Conservation (phyloP, 257 asterid genomes). For the Thymus quinquecostatus region DNA sequence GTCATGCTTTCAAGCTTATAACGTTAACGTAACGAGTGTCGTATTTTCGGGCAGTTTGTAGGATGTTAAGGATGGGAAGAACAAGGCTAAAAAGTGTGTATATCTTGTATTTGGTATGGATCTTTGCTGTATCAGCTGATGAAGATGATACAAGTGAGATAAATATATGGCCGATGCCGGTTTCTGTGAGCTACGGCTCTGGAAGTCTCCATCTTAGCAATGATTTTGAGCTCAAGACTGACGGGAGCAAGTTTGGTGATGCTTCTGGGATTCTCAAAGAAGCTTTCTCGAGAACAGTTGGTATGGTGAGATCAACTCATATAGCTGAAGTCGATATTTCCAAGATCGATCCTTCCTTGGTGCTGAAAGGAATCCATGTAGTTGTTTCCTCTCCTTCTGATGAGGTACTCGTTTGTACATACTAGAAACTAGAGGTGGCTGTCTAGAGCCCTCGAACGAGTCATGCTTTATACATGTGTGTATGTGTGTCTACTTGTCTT, state of each 20-base stretch:
- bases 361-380: conserved; percentile 67
- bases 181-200: conserved; percentile 59
- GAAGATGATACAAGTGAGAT: conserved; percentile 40
- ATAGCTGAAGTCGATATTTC: conserved; percentile 50
- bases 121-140: conserved; percentile 40
- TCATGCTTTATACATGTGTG: not conserved
- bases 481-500: not conserved
- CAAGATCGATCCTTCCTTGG: conserved; percentile 39
- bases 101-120: conserved; percentile 36
- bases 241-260: conserved; percentile 69
- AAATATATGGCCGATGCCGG: conserved; percentile 94
- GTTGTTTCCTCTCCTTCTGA: conserved; percentile 61
- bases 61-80: conserved; percentile 46
- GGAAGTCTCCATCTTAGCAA: conserved; percentile 52
- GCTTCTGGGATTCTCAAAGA: conserved; percentile 68
- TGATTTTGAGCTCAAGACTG: conserved; percentile 67
- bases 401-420: conserved; percentile 44
- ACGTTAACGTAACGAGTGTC: no score
- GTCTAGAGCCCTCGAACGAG: not conserved
- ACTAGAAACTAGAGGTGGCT: not conserved
- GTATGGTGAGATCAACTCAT: conserved; percentile 52
- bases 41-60: not conserved
- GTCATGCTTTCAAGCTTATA: no score
- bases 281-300: conserved; percentile 61
- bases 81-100: conserved; percentile 23